Conservation (phyloP, 2,329 filamentous ascomycete species). For the Aspergillus neoniger region DNA sequence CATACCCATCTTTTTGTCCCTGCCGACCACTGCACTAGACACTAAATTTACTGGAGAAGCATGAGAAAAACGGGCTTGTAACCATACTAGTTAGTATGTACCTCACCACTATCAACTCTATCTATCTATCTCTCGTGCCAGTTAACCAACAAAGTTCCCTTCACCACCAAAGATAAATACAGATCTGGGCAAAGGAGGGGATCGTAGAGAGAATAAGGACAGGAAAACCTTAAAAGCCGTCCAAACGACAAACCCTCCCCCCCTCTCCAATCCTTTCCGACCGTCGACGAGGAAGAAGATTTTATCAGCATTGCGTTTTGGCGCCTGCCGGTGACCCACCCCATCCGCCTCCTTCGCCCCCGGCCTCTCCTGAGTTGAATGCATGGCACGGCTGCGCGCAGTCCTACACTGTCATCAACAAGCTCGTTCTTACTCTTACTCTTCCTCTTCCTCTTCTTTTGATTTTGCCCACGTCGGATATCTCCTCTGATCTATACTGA, state of each 20-base stretch:
- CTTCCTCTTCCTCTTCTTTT: background rate
- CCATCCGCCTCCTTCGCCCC: conserved; percentile 9
- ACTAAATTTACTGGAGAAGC: background rate
- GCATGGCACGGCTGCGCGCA: conserved; percentile 13
- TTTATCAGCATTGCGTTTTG: conserved; percentile 6
- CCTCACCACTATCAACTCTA: background rate
- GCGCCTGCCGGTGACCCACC: conserved; percentile 13
- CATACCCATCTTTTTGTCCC: background rate
- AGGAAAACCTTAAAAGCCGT: conserved; percentile 2
- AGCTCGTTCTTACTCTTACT: background rate
- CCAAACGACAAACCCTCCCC: background rate
- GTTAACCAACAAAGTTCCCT: background rate
- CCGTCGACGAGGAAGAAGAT: background rate
- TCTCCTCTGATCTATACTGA: background rate
- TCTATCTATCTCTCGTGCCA: background rate
- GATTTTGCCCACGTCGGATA: background rate
- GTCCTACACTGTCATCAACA: background rate
- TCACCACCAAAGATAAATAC: too few relatives aligned
- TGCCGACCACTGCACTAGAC: background rate
- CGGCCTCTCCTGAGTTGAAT: conserved; percentile 17
- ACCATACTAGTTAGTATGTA: too few relatives aligned
- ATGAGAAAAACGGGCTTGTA: background rate
- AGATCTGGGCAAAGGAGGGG: background rate
- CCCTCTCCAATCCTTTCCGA: background rate
- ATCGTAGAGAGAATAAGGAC: background rate